Evolutionary conservation across 768 basidiomycete species (phyloP).

Genomic region (Porphyrellus cyaneotinctus): DNA sequence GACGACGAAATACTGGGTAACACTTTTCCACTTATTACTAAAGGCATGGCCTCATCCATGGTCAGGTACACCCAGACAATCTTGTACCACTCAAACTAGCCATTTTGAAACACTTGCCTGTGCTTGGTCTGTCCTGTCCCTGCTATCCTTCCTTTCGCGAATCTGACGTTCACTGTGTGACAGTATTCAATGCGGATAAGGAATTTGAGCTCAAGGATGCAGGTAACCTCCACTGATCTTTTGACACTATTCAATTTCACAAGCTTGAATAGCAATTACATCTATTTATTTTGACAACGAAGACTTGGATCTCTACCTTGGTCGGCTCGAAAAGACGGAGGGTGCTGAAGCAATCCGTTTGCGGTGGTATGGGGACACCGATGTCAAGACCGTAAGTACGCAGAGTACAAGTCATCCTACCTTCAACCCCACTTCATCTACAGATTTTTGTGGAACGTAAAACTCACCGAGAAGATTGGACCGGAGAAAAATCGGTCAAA

Average conservation of each 20-base stretch:
- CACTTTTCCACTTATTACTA: slow-evolving; percentile 2
- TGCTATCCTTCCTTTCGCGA: neutral
- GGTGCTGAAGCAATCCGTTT: slow-evolving; percentile 96
- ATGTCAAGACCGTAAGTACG: slow-evolving; percentile 65
- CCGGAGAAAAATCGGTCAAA: slow-evolving; percentile 98
- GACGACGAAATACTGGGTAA: slow-evolving; percentile 98
- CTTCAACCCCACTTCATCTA: neutral
- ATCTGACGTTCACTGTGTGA: slow-evolving; percentile 5
- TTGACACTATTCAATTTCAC: neutral
- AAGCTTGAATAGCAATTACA: slow-evolving; percentile 66
- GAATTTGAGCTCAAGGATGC: slow-evolving; percentile 85
- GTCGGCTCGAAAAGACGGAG: slow-evolving; percentile 96
- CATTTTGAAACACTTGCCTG: slow-evolving; percentile 88
- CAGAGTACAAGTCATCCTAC: neutral
- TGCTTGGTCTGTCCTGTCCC: slow-evolving; percentile 63
- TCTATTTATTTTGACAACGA: slow-evolving; percentile 98
- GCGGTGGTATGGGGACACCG: slow-evolving; percentile 93
- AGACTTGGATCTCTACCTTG: slow-evolving; percentile 92
- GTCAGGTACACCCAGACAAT: slow-evolving; percentile 85
- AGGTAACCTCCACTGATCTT: slow-evolving; percentile 37
- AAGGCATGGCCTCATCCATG: slow-evolving; percentile 1
- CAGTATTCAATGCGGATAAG: slow-evolving; percentile 92
- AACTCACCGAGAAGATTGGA: slow-evolving; percentile 98
- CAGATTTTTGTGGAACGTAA: slow-evolving; percentile 88
- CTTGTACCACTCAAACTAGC: slow-evolving; percentile 90